These are phyloP conservation scores for Trichoderma sp. DNA, from an alignment of 2,329 filamentous ascomycete species.

Conservation along the genomic window DNA sequence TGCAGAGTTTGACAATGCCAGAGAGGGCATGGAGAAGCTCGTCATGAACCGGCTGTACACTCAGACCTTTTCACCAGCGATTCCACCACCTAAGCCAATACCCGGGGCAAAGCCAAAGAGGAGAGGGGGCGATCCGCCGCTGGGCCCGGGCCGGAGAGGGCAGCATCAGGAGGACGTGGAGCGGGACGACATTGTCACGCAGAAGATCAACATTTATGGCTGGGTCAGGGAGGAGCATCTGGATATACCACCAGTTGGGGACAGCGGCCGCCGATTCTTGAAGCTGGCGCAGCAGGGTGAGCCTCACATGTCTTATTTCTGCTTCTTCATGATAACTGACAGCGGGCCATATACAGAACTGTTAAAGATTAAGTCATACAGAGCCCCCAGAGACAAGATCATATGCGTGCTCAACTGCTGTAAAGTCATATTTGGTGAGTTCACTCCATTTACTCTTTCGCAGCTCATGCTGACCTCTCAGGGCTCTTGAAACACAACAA, in stretches of 20 bases:
- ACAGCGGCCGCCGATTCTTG: constrained; percentile 86
- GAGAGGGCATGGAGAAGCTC: constrained; percentile 98
- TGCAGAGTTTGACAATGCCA: constrained; percentile 95
- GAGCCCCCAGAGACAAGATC: constrained; percentile 96
- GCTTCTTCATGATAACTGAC: constrained; percentile 24
- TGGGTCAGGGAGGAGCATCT: constrained; percentile 94
- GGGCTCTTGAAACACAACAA: constrained; percentile 89
- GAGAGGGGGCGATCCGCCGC: constrained; percentile 66
- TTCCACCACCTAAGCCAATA: constrained; percentile 75
- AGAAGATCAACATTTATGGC: constrained; percentile 95
- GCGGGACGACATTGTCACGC: constrained; percentile 89
- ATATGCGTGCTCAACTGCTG: constrained; percentile 98
- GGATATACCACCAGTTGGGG: constrained; percentile 82
- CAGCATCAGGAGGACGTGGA: constrained; percentile 99
- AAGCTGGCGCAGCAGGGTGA: constrained; percentile 83
- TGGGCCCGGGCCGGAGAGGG: constrained; percentile 82
- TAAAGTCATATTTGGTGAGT: constrained; percentile 94
- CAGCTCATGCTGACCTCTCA: constrained; percentile 39
- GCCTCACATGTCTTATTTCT: constrained; percentile 28
- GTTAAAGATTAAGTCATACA: constrained; percentile 93
- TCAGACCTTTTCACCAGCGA: constrained; percentile 95
- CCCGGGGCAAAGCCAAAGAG: constrained; percentile 68
- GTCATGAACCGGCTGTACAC: constrained; percentile 97
- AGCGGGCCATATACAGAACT: constrained; percentile 62
- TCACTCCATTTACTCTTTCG: background rate